Conservation (phyloP, 129 eudicot genomes). For the Dittrichia graveolens region DNA sequence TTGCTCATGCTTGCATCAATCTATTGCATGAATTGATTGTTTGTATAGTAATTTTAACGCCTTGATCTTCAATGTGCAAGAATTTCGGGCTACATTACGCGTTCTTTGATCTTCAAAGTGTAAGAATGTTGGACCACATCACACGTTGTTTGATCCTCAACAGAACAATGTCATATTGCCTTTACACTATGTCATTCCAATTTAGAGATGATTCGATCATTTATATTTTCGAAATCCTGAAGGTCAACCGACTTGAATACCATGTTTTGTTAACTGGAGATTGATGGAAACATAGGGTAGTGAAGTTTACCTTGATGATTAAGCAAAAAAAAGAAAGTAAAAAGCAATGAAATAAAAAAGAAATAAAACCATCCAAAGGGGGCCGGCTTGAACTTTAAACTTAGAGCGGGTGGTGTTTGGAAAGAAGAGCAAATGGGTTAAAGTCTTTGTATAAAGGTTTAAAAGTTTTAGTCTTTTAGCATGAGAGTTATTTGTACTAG, state of each 20-base stretch:
- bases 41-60: background rate
- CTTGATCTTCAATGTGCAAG: conserved; percentile 12
- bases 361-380: background rate
- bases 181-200: conserved; percentile 3
- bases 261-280: conserved; percentile 8
- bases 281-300: conserved; percentile 21
- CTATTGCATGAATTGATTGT: background rate
- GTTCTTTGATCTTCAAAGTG: too few species aligned
- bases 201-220: conserved; percentile 14
- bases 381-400: background rate
- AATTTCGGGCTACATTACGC: background rate
- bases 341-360: background rate
- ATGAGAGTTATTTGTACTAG: background rate
- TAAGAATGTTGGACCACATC: background rate
- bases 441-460: background rate
- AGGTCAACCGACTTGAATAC: conserved; percentile 19
- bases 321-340: conserved; percentile 24
- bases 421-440: background rate
- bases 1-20: background rate
- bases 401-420: background rate
- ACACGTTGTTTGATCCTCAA: background rate
- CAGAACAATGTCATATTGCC: conserved; percentile 17
- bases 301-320: conserved; percentile 33
- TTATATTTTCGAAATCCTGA: background rate
- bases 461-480: too few species aligned